Evolutionary conservation across 2,329 filamentous ascomycete species (phyloP), one percentile per base, ranked within the genome.

Genomic region (Leptographium radiaticola): DNA sequence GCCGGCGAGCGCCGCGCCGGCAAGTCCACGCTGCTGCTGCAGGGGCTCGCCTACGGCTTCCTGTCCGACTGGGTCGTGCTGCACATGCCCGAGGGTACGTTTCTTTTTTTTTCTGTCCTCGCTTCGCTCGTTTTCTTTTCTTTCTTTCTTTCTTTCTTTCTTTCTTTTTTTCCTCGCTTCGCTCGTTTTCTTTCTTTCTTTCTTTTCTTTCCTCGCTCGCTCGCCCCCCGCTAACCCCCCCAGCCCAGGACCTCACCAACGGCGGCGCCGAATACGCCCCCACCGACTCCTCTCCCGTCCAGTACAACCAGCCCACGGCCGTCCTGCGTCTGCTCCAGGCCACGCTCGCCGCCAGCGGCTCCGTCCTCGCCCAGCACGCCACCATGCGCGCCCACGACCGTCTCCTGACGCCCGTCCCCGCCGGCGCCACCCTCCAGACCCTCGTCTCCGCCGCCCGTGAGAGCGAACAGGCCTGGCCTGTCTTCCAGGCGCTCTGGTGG

Each of bases 31-130:
- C 71, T 95, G 63, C 68, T 94, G 63, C 73, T 95, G 47, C 90
- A 97, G 71, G 86, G 86, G 42, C 81, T 94, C 77, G 75, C 86
- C 18, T 84, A 90, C 68, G 91, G 81, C 1, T 83, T 91, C 60
- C 67, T 90, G 63, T 88, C 89, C 66, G 78, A 86, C 33, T 97
- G 90, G 89, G 76, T 95, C 46, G 89, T 97, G 48, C 76, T 98
- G 55, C 85, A 87, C 64, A 77, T 97, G 51, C 90, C 93, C 40
- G 89, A 98, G 71, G 86, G 90, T 94, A 74, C 62, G 75, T 63
- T 20, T 45, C 39, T 43, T 42, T 33, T 38, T 34, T 18, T 30
- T 9, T 51, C 6, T 33, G 2, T 43, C 39, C 10, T 50, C 31
- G 25, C 31, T 30, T 38, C 18, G 30, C 11, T 39, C 18, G 25